Evolutionary conservation across 208 protist species (phyloP).

Genomic region (Leishmania aethiopica): DNA sequence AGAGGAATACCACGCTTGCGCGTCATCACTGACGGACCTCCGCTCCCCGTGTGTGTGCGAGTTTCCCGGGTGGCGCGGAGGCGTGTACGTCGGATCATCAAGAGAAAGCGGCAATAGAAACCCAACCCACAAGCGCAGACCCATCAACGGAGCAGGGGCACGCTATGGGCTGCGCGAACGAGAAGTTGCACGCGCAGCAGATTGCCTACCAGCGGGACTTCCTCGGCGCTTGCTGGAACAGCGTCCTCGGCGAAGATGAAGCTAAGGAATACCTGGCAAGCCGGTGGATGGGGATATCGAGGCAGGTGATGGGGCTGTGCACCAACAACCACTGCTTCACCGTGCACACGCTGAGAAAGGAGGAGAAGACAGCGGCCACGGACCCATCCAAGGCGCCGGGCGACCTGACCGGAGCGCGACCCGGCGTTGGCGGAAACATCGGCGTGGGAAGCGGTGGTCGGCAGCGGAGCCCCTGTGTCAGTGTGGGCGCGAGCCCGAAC

Average conservation of each 20-base stretch:
- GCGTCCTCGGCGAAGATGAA: conserved; percentile 38
- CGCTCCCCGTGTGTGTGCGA: neutral
- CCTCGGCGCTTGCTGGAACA: conserved; percentile 61
- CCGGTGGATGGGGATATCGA: conserved; percentile 57
- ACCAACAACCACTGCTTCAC: conserved; percentile 58
- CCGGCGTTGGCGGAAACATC: neutral
- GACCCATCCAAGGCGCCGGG: conserved; percentile 1
- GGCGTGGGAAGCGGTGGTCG: conserved; percentile 8
- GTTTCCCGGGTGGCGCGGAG: too few relatives aligned
- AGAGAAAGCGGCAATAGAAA: neutral
- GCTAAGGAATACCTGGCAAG: conserved; percentile 45
- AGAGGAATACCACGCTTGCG: neutral
- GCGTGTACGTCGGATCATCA: neutral
- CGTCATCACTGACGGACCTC: too few relatives aligned
- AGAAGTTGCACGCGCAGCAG: conserved; percentile 41
- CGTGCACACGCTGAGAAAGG: conserved; percentile 32
- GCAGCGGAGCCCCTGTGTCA: neutral
- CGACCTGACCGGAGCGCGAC: conserved; percentile 2
- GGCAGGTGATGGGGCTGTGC: conserved; percentile 45
- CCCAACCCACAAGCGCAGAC: neutral
- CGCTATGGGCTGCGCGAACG: conserved; percentile 35
- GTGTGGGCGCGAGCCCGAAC: neutral
- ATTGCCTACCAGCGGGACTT: conserved; percentile 65
- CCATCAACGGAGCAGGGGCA: neutral
- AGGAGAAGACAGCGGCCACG: conserved; percentile 18